Percentiles rank a stretch among this genome's conserved stretches.
phyloP scores from a whole-genome alignment of 345 rosid genomes.

The Eutrema japonicum region DNA sequence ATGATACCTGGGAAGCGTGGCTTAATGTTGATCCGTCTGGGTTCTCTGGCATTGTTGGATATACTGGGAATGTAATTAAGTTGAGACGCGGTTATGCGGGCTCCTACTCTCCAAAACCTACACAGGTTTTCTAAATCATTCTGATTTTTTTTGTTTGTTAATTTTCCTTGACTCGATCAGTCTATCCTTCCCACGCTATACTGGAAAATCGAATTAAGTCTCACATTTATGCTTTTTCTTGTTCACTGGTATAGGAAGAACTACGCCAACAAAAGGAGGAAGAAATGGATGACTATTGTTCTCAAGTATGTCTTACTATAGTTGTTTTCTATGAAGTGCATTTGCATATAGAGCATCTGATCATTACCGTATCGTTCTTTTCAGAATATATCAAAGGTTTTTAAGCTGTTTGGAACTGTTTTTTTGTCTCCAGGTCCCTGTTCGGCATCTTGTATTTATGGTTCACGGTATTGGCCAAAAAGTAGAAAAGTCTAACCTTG shows the following conservation, averaged over 20 bases:
- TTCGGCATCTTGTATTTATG: slow-evolving; percentile 94
- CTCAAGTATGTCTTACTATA: slow-evolving; percentile 63
- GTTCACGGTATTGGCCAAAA: slow-evolving; percentile 99
- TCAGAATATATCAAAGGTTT: slow-evolving; percentile 14
- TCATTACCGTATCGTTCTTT: not conserved
- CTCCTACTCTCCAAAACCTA: slow-evolving; percentile 70
- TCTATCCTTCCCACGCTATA: not conserved
- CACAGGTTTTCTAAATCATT: slow-evolving; percentile 58
- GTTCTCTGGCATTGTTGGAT: slow-evolving; percentile 64
- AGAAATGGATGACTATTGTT: slow-evolving; percentile 95
- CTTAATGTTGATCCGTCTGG: slow-evolving; percentile 83
- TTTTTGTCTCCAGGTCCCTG: slow-evolving; percentile 77
- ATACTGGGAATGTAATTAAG: slow-evolving; percentile 75
- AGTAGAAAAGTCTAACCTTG: slow-evolving; percentile 95
- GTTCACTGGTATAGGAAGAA: slow-evolving; percentile 63
- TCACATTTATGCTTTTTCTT: not conserved
- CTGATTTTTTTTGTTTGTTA: not conserved
- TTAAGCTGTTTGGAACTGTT: not conserved
- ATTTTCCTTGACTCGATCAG: not conserved
- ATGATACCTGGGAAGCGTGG: slow-evolving; percentile 97
- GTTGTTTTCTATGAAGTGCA: slow-evolving; percentile 1
- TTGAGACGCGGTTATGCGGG: slow-evolving; percentile 90
- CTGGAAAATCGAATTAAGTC: not conserved
- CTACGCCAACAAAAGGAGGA: slow-evolving; percentile 86
- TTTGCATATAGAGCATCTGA: slow-evolving; percentile 20